Base-by-base conservation (phyloP, 805 yeast species). In the Ogataea paradorogensis region DNA sequence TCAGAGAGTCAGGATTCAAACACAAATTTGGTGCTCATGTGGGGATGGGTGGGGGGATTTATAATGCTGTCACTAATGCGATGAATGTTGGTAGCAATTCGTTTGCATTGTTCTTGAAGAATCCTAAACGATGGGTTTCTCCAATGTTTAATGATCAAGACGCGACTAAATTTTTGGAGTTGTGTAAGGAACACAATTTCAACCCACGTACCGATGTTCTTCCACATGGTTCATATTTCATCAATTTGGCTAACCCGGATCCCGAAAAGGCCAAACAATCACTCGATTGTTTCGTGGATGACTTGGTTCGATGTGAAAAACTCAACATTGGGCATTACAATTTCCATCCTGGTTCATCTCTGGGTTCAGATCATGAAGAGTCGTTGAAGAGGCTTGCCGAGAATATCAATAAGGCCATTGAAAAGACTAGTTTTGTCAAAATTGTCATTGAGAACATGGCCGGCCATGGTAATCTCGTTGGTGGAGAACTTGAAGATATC, bases 401-500 rank as follows among this genome's bases (percentile, higher is more conserved):
- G 16, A 83, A 84, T 50, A 81, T 93, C 47, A 91, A 93, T 60
- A 71, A 65, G 33, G 97, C 95, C 5, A 82, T 85, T 34, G 62
- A 63, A 18, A 79, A 78, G 41, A 93, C 99, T 0, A 53, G 65
- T 6, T 82, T 78, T 56, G 98, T 93, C 23, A 90, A 83, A 55
- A 80, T 93, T 30, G 95, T 93, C 9, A 71, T 93, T 43, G 99
- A 93, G 56, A 93, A 91, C 57, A 93, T 93, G 99, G 96, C 99
- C 1, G 99, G 99, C 8, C 95, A 88, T 52, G 96, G 96, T 3
- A 83, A 85, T 46, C 73, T 91, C 45, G 83, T 93, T 29, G 99
- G 98, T 1, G 82, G 91, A 3, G 70, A 75, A 29, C 64, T 91
- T 21, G 78, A 84, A 48, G 98, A 93, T 55, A 69, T 93, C 33